Evolutionary conservation across 2,329 filamentous ascomycete genomes (phyloP), one percentile per base, ranked within the genome.

Genomic region (Hypoxylon sp.): DNA sequence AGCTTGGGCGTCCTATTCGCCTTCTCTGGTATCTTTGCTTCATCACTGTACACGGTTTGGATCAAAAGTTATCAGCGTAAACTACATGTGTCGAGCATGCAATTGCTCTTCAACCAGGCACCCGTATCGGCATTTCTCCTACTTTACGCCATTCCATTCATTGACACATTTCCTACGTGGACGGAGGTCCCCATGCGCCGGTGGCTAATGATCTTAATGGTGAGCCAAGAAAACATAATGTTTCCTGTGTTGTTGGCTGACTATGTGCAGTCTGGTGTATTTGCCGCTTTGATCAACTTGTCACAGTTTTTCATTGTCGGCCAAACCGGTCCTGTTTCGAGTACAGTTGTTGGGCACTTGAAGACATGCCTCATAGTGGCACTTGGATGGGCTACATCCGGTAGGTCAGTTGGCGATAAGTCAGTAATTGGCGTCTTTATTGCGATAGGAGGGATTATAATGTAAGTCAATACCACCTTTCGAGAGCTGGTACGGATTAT

Each of bases 41-140:
- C 88, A 33, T 89, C 88, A 1, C 78, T 92, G 14, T 92, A 92
- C 78, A 92, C 90, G 0, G 87, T 92, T 65, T 91, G 88, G 88
- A 90, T 92, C 74, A 84, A 86, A 56, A 86, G 85, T 74, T 91
- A 89, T 75, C 88, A 91, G 77, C 85, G 87, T 68, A 90, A 87
- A 78, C 83, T 91, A 22, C 84, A 89, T 67, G 88, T 91, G 81
- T 87, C 85, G 70, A 91, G 88, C 78, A 90, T 91, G 85, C 90
- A 92, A 80, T 81, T 92, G 33, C 83, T 92, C 10, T 88, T 88
- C 80, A 91, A 91, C 78, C 90, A 92, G 78, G 88, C 90, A 1
- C 89, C 90, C 1, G 81, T 91, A 1, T 87, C 88, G 22, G 85
- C 87, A 1, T 83, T 90, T 66, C 78, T 91, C 70, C 83, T 92